Evolutionary conservation across 2,329 filamentous ascomycete genomes (phyloP).

Genomic region (Ascochyta fabae): DNA sequence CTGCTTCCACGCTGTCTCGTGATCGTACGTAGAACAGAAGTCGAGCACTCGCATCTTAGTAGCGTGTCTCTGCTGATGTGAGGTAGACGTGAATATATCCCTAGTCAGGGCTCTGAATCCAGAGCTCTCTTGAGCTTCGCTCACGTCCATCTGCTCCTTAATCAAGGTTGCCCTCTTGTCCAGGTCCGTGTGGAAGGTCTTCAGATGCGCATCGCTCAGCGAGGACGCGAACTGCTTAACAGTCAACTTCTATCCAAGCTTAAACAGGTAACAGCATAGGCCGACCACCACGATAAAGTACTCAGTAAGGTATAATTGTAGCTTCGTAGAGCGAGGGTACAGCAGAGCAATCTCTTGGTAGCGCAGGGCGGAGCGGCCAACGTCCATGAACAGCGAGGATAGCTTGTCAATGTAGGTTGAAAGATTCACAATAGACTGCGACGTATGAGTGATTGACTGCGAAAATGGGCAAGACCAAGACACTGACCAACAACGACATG

Average conservation of each 20-base stretch:
- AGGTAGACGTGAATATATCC: constrained; percentile 25
- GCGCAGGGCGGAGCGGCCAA: constrained; percentile 51
- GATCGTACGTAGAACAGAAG: constrained; percentile 52
- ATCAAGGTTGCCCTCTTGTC: constrained; percentile 47
- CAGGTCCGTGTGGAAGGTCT: constrained; percentile 42
- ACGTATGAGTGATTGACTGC: background rate
- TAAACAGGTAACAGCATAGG: constrained; percentile 49
- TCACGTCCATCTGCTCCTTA: constrained; percentile 42
- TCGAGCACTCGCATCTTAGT: constrained; percentile 44
- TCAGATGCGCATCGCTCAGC: constrained; percentile 44
- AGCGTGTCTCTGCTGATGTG: constrained; percentile 21
- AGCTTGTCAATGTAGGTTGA: constrained; percentile 50
- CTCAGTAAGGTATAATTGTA: constrained; percentile 49
- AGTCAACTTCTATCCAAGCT: constrained; percentile 42
- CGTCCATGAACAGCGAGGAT: constrained; percentile 51
- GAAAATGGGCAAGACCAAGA: background rate
- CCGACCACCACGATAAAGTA: constrained; percentile 53
- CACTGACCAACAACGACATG: constrained; percentile 51
- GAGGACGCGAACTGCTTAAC: constrained; percentile 42
- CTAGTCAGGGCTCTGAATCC: constrained; percentile 28
- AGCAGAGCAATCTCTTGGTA: constrained; percentile 50
- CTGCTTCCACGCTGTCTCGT: constrained; percentile 53
- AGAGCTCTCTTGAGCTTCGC: constrained; percentile 38
- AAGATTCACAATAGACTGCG: constrained; percentile 40
- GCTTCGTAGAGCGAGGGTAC: constrained; percentile 48